These are phyloP conservation scores for Agrocybe pediades DNA, from an alignment of 768 basidiomycete genomes.

Conservation along the genomic window DNA sequence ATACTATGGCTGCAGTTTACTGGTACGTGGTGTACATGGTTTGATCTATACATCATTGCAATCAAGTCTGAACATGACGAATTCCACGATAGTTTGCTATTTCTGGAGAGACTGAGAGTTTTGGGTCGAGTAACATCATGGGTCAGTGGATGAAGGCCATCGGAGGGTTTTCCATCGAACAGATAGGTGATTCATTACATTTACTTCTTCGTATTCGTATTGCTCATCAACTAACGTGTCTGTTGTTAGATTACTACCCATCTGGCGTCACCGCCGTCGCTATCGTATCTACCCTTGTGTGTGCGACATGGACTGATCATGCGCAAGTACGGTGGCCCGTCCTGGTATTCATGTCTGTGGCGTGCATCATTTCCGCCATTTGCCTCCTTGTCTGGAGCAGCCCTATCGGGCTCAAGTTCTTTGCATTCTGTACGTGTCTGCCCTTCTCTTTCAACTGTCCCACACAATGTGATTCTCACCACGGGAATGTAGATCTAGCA, in stretches of 20 bases:
- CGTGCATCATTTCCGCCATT: conserved; percentile 52
- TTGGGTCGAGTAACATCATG: conserved; percentile 74
- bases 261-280: conserved; percentile 67
- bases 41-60: not conserved
- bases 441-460: no score
- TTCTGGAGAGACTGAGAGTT: conserved; percentile 68
- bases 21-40: conserved; percentile 43
- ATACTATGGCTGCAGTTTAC: conserved; percentile 67
- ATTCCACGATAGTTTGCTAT: conserved; percentile 52
- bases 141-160: conserved; percentile 69
- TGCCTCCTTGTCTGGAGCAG: conserved; percentile 64
- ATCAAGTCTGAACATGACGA: not conserved
- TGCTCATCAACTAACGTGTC: not conserved
- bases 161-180: conserved; percentile 63
- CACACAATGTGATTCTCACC: not conserved
- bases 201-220: not conserved
- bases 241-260: conserved; percentile 44
- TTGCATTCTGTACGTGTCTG: conserved; percentile 66
- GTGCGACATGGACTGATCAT: conserved; percentile 65
- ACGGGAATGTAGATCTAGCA: conserved; percentile 52
- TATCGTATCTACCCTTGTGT: conserved; percentile 62
- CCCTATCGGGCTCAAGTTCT: conserved; percentile 67
- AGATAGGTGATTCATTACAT: conserved; percentile 44
- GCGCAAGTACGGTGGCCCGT: conserved; percentile 62
- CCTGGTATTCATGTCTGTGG: conserved; percentile 62